Evolutionary conservation across 495 filamentous ascomycete genomes (phyloP).

Genomic region (Annulohypoxylon stygium): DNA sequence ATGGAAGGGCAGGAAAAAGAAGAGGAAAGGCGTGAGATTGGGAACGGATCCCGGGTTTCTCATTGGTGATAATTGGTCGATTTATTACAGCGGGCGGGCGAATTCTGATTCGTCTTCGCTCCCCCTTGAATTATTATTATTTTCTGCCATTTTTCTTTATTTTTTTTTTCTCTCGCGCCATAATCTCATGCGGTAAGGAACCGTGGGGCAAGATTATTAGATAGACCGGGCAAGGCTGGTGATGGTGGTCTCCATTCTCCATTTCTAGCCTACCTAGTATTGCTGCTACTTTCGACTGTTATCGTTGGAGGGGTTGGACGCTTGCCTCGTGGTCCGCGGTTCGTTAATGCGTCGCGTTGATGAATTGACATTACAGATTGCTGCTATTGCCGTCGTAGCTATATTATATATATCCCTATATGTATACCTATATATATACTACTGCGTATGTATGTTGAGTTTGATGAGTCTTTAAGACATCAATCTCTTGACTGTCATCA

Average conservation of each 20-base stretch:
- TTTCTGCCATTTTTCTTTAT: constrained; percentile 2
- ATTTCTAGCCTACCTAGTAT: neutral
- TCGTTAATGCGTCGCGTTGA: constrained; percentile 5
- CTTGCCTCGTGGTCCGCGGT: constrained; percentile 6
- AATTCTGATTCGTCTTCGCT: constrained; percentile 45
- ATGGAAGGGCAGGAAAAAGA: neutral
- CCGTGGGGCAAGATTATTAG: constrained; percentile 34
- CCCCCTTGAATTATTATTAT: constrained; percentile 31
- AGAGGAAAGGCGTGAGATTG: constrained; percentile 30
- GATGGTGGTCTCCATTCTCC: neutral
- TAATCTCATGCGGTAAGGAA: constrained; percentile 27
- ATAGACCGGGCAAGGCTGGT: constrained; percentile 14
- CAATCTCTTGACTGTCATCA: constrained; percentile 30
- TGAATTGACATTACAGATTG: neutral
- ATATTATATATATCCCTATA: constrained; percentile 24
- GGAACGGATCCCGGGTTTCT: constrained; percentile 26
- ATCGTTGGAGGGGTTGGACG: constrained; percentile 9
- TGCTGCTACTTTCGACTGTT: neutral
- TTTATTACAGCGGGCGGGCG: constrained; percentile 43
- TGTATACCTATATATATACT: too few species aligned
- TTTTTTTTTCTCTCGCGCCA: constrained; percentile 8
- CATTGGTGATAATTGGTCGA: constrained; percentile 39
- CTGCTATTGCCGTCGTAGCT: constrained; percentile 7
- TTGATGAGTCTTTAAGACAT: constrained; percentile 29
- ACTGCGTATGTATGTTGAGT: constrained; percentile 6